Conservation (phyloP, 2,329 filamentous ascomycete genomes). For the Leptographium lundbergii region DNA sequence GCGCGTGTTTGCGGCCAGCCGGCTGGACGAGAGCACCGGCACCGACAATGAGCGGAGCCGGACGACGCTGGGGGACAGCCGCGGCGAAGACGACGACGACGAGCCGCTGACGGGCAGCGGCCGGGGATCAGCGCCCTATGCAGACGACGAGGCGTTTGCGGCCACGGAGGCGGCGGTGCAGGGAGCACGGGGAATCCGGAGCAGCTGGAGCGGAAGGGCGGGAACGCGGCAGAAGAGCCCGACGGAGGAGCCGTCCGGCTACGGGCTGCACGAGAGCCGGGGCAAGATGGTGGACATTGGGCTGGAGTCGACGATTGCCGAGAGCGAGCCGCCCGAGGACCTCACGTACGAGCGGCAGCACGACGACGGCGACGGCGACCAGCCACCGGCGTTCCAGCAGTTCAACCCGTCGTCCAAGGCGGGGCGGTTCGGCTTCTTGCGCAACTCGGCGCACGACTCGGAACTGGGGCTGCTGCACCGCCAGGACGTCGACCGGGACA, state of each 20-base stretch:
- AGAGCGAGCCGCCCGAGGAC: conserved; percentile 46
- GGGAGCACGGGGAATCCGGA: conserved; percentile 37
- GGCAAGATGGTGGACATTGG: conserved; percentile 79
- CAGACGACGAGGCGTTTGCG: no score
- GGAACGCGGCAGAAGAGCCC: not conserved
- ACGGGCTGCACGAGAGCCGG: conserved; percentile 23
- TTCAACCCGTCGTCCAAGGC: conserved; percentile 31
- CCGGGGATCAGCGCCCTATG: no score
- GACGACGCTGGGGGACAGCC: conserved; percentile 39
- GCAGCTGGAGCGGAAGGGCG: conserved; percentile 42
- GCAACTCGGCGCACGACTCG: conserved; percentile 32
- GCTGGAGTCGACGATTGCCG: conserved; percentile 54
- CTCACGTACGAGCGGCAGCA: conserved; percentile 24
- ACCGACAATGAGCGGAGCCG: conserved; percentile 59
- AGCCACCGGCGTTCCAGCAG: conserved; percentile 49
- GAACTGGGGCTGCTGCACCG: conserved; percentile 31
- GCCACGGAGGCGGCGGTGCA: not conserved
- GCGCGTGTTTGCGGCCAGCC: conserved; percentile 73
- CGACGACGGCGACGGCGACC: conserved; percentile 4
- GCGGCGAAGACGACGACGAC: conserved; percentile 21
- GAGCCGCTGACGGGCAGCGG: conserved; percentile 20
- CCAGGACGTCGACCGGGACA: conserved; percentile 12
- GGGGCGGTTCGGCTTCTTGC: conserved; percentile 27
- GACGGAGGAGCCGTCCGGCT: not conserved
- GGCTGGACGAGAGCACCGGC: conserved; percentile 75